Percentiles rank a stretch among this genome's conserved stretches.
Conservation (phyloP, 192 early-diverging fungal genomes). For the Rhizoclosmatium globosum region DNA sequence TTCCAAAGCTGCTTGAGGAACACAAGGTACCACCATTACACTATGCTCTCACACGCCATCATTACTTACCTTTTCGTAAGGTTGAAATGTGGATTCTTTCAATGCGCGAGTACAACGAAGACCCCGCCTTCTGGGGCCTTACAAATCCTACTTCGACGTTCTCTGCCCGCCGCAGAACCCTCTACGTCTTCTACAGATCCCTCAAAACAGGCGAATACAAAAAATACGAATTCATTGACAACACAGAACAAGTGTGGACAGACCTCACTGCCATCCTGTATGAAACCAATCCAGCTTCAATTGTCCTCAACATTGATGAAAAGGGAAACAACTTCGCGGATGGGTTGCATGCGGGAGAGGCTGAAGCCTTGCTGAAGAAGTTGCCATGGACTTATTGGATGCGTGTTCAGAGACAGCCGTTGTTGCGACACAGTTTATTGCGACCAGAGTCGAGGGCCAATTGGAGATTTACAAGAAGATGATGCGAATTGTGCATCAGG, state of each 20-base stretch:
- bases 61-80: neutral
- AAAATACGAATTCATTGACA: slow-evolving; percentile 9
- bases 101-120: slow-evolving; percentile 36
- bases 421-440: slow-evolving; percentile 34
- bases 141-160: slow-evolving; percentile 17
- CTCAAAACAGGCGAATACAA: slow-evolving; percentile 19
- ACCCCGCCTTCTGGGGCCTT: slow-evolving; percentile 29
- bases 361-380: slow-evolving; percentile 2
- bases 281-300: slow-evolving; percentile 13
- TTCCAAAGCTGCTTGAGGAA: neutral
- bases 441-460: slow-evolving; percentile 12
- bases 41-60: no score
- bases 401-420: slow-evolving; percentile 14
- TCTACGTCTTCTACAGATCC: neutral
- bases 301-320: slow-evolving; percentile 29
- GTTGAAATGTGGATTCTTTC: slow-evolving; percentile 33
- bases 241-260: slow-evolving; percentile 24
- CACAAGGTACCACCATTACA: neutral
- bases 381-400: slow-evolving; percentile 27
- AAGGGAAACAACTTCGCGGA: slow-evolving; percentile 33
- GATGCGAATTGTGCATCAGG: slow-evolving; percentile 22
- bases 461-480: slow-evolving; percentile 13
- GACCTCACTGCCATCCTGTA: slow-evolving; percentile 12
- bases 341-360: slow-evolving; percentile 33
- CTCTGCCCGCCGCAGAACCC: slow-evolving; percentile 27